A percentile compares a stretch with the other conserved stretches of the same genome.
phyloP scores from a whole-genome alignment of 768 basidiomycete genomes.

The Cyathus striatus region DNA sequence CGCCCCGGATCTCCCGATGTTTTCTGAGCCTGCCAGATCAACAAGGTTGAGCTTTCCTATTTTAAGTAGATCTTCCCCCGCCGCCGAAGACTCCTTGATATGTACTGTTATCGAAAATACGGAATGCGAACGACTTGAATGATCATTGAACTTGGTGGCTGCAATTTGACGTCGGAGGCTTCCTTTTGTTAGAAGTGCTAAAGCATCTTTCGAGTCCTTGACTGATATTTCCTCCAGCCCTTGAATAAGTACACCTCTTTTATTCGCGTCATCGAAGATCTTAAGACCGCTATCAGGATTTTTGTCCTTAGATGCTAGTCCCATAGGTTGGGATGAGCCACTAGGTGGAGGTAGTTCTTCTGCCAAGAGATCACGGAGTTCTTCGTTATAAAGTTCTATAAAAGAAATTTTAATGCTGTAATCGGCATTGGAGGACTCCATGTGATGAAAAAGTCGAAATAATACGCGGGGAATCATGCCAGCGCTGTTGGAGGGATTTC shows the following conservation, averaged over 20 bases:
- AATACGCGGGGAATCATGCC: slow-evolving; percentile 96
- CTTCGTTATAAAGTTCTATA: slow-evolving; percentile 97
- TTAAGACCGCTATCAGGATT: slow-evolving; percentile 55
- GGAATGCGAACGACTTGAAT: slow-evolving; percentile 95
- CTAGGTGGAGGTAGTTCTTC: slow-evolving; percentile 68
- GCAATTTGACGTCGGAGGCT: slow-evolving; percentile 90
- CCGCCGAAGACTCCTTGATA: slow-evolving; percentile 71
- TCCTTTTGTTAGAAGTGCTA: slow-evolving; percentile 82
- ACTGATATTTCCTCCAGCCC: slow-evolving; percentile 90
- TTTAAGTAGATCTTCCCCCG: slow-evolving; percentile 85
- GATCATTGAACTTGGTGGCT: slow-evolving; percentile 96
- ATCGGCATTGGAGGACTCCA: slow-evolving; percentile 73
- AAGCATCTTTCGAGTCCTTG: slow-evolving; percentile 75
- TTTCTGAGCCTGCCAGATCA: slow-evolving; percentile 96
- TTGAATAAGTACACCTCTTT: slow-evolving; percentile 89
- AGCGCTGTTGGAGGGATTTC: slow-evolving; percentile 82
- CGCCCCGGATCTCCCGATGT: slow-evolving; percentile 93
- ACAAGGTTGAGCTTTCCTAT: slow-evolving; percentile 97
- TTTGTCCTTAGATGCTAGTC: slow-evolving; percentile 55
- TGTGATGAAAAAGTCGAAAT: slow-evolving; percentile 84
- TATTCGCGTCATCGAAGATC: slow-evolving; percentile 88
- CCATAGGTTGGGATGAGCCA: slow-evolving; percentile 75
- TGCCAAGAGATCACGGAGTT: slow-evolving; percentile 88
- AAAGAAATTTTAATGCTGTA: slow-evolving; percentile 93
- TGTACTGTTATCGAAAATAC: slow-evolving; percentile 97